Conservation (phyloP, 1,284 basidiomycete species). For the Gomphus sp. region DNA sequence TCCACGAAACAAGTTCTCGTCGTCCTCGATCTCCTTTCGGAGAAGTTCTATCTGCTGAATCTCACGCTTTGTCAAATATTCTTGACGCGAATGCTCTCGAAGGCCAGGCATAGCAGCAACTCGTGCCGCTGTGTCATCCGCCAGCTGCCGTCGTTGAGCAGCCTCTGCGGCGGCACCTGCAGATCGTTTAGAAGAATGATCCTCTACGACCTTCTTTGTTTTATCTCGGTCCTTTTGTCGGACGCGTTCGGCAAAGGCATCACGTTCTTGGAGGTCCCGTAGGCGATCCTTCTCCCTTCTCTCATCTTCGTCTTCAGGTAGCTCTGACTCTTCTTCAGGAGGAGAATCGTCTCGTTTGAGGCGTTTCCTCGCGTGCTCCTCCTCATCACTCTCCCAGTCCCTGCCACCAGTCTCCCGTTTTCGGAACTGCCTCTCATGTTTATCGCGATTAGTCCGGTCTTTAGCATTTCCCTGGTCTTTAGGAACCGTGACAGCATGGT, state of each 20-base stretch:
- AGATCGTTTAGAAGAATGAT: constrained; percentile 68
- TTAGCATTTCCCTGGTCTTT: constrained; percentile 30
- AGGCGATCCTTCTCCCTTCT: constrained; percentile 68
- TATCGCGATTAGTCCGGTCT: constrained; percentile 41
- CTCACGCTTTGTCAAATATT: constrained; percentile 94
- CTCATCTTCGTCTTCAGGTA: constrained; percentile 60
- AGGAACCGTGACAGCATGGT: constrained; percentile 30
- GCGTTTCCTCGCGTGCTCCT: constrained; percentile 67
- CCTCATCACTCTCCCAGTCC: constrained; percentile 82
- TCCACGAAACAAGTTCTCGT: constrained; percentile 79
- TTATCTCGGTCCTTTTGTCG: constrained; percentile 76
- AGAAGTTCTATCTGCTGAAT: constrained; percentile 93
- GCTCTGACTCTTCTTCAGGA: constrained; percentile 34
- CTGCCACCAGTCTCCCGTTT: constrained; percentile 73
- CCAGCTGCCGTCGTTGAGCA: constrained; percentile 69
- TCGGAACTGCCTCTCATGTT: constrained; percentile 56
- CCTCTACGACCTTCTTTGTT: constrained; percentile 89
- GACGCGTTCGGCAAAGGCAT: constrained; percentile 89
- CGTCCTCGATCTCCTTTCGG: constrained; percentile 87
- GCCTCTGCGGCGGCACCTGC: constrained; percentile 74
- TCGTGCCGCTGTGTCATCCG: constrained; percentile 80
- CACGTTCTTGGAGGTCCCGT: constrained; percentile 79
- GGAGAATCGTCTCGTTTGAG: constrained; percentile 35
- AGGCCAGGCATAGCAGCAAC: constrained; percentile 73
- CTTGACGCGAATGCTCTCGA: constrained; percentile 80